Conservation (phyloP, 768 basidiomycete species). For the Hypholoma sublateritium region DNA sequence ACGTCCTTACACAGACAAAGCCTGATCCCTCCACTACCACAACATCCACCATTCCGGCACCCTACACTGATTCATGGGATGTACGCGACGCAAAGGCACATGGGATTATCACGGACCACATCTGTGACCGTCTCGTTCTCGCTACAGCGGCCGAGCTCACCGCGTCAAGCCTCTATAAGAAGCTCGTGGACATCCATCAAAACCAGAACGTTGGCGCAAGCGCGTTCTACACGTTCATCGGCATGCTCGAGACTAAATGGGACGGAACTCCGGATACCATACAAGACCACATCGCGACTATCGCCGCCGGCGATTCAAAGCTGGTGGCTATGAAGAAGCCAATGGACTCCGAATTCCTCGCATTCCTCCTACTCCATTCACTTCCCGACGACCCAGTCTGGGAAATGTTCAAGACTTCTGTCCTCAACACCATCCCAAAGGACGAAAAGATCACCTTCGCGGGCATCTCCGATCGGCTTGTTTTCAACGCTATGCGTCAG, state of each 20-base stretch:
- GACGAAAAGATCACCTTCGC: neutral
- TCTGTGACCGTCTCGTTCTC: slow-evolving; percentile 9
- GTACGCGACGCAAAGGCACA: slow-evolving; percentile 8
- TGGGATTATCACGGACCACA: slow-evolving; percentile 9
- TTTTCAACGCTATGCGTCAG: neutral
- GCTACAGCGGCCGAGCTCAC: slow-evolving; percentile 1
- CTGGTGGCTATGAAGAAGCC: slow-evolving; percentile 10
- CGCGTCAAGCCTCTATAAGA: neutral
- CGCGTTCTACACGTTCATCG: slow-evolving; percentile 10
- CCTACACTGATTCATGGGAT: neutral
- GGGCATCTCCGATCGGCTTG: neutral
- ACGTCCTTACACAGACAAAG: neutral
- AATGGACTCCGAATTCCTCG: slow-evolving; percentile 10
- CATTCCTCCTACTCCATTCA: slow-evolving; percentile 9
- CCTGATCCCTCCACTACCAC: neutral
- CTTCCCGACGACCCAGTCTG: slow-evolving; percentile 7
- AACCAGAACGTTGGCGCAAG: slow-evolving; percentile 10
- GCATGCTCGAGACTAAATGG: slow-evolving; percentile 8
- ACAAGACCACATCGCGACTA: slow-evolving; percentile 9
- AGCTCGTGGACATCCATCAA: slow-evolving; percentile 7
- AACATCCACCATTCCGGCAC: neutral
- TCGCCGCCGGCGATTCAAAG: slow-evolving; percentile 1
- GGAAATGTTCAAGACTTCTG: slow-evolving; percentile 13
- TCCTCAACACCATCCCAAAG: neutral
- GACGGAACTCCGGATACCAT: slow-evolving; percentile 6